Evolutionary conservation across 2,329 filamentous ascomycete species (phyloP), one percentile per base, ranked within the genome.

Genomic region (Colletotrichum costaricense): DNA sequence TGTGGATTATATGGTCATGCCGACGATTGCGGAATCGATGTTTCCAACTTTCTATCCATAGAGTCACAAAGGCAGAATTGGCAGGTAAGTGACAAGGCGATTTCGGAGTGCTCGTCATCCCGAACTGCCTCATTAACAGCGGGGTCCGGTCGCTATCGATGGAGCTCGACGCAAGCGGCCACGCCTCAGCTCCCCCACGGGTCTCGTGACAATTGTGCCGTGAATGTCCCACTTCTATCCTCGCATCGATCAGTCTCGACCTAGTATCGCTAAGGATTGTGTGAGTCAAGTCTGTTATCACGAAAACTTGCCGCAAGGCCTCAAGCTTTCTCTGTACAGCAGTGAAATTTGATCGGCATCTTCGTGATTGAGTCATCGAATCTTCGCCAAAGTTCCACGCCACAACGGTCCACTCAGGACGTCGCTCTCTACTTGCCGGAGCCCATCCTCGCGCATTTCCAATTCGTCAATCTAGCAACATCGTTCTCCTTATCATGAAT

Each of bases 101-200:
- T 42, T 42, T 49, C 24, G 54, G 55, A 46, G 33, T 49, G 19
- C 33, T 62, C 33, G 28, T 70, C 33, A 46, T 49, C 49, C 26
- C 28, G 67, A 73, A 62, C 67, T 59, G 67, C 60, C 60, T 70
- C 59, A n/a, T 26, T 52, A 3, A 11, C 14, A 35, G 57, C 28
- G 57, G 69, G 58, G 57, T 42, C 26, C 28, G 11, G 22, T 56
- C 58, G 38, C 33, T 63, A 52, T 59, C 55, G 54, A 58, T 22
- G 42, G 54, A 46, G 22, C 69, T 58, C 38, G 54, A 30, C 54
- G 67, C 63, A 60, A 49, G 59, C 60, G 42, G 63, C 30, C 33
- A 67, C 54, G 70, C 60, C 60, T 73, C 59, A 22, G 42, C 24
- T 54, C 52, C 60, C 46, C 60, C 70, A 73, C 70, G 35, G 26